These are phyloP conservation scores for Leptographium wingfieldii DNA, from an alignment of 2,329 filamentous ascomycete species.

Conservation along the genomic window DNA sequence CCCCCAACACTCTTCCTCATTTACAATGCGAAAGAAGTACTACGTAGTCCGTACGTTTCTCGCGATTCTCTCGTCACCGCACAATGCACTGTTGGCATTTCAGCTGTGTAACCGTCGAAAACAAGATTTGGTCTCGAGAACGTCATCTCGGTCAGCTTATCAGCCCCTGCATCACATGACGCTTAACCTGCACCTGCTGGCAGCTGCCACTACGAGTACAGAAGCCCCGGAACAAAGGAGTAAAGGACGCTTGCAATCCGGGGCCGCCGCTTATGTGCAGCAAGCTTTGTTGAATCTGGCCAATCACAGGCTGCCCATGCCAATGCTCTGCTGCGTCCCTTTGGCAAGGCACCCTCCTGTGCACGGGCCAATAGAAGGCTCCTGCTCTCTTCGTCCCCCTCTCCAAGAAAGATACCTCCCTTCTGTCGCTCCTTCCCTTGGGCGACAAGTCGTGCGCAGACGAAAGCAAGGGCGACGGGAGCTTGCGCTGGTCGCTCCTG, in stretches of 20 bases:
- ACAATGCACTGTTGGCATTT: background rate
- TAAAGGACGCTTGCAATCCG: background rate
- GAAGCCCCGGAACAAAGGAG: background rate
- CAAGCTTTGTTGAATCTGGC: background rate
- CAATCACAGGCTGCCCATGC: background rate
- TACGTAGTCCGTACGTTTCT: background rate
- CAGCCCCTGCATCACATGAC: background rate
- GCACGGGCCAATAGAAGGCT: slow-evolving; percentile 1
- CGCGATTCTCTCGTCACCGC: background rate
- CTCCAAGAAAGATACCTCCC: background rate
- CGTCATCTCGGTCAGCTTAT: background rate
- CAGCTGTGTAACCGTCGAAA: background rate
- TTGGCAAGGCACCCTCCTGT: background rate
- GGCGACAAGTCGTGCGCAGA: background rate
- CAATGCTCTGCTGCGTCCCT: background rate
- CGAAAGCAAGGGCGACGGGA: background rate
- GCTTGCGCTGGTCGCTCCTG: slow-evolving; percentile 8
- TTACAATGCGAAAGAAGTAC: background rate
- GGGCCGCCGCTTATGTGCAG: background rate
- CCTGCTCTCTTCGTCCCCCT: slow-evolving; percentile 4
- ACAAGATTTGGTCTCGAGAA: background rate
- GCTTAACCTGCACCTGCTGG: background rate
- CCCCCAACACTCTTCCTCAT: no score
- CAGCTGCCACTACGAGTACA: background rate
- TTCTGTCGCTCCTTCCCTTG: background rate